phyloP scores from a whole-genome alignment of 495 filamentous ascomycete species.

The Aspergillus biplanus region DNA sequence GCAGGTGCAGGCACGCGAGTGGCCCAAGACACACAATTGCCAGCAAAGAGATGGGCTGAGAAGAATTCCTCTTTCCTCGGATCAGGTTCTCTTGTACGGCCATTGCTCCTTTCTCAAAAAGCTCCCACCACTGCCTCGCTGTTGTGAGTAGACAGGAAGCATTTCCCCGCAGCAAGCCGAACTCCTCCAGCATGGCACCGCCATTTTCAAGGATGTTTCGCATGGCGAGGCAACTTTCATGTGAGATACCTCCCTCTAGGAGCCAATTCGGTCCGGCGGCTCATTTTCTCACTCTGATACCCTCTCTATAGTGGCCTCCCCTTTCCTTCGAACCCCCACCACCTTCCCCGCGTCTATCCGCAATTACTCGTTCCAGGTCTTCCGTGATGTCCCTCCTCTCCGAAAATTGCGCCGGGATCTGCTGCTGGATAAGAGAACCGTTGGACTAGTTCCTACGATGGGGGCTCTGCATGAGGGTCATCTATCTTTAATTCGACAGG shows the following conservation, averaged over 20 bases:
- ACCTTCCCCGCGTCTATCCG: slow-evolving; percentile 29
- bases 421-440: slow-evolving; percentile 66
- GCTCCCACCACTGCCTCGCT: too few species aligned
- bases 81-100: background rate
- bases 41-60: background rate
- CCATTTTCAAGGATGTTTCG: slow-evolving; percentile 18
- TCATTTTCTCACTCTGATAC: slow-evolving; percentile 13
- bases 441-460: slow-evolving; percentile 96
- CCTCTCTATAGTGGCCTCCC: slow-evolving; percentile 31
- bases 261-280: background rate
- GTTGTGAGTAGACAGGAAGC: too few species aligned
- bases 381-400: slow-evolving; percentile 71
- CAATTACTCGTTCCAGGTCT: slow-evolving; percentile 62
- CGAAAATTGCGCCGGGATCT: slow-evolving; percentile 73
- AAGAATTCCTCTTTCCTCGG: background rate
- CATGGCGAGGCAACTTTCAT: slow-evolving; percentile 29
- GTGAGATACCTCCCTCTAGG: slow-evolving; percentile 22
- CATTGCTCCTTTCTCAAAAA: background rate
- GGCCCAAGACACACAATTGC: background rate
- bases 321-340: slow-evolving; percentile 32
- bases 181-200: slow-evolving; percentile 1
- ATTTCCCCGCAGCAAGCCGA: slow-evolving; percentile 11
- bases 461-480: slow-evolving; percentile 93
- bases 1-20: slow-evolving; percentile 13
- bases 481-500: slow-evolving; percentile 81